Base-by-base conservation (phyloP, 345 rosid genomes). In the Camelina sativa region DNA sequence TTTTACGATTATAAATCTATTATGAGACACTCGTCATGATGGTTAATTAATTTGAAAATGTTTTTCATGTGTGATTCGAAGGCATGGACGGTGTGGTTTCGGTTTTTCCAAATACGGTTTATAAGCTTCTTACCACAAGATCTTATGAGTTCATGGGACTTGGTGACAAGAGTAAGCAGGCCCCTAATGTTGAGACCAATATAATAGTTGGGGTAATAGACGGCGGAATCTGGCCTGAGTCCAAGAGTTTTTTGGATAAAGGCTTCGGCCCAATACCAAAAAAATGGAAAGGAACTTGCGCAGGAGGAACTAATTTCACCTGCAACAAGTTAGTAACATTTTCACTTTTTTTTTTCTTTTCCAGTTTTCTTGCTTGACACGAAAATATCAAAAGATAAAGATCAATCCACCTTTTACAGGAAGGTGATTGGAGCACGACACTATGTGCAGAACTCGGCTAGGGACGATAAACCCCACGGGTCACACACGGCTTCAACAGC, bases 401-500 rank as follows among this genome's bases (percentile, higher is more conserved):
- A n/a, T 25, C 6, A 9, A 32, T 53, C 17, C 6, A 46, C 46
- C 37, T 48, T 48, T 16, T 22, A 12, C 63, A 72, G 78, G 11
- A 78, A 78, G 58, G 46, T 78, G 56, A 72, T 78, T 60, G 81
- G 81, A 67, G 74, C 81, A 51, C 19, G 81, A 62, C 61, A 74
- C 16, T 79, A 74, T 57, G 82, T 64, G 5, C 35, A 54, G 8
- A 48, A 69, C 44, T 43, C 72, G 1, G 75, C 85, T 0, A 74
- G 81, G 15, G 93, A 88, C 35, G 37, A 0, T 0, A 2, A 0
- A 0, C 74, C 90, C 10, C 93, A 91, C 51, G 92, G 93, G 50
- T 55, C 80, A 11, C 97, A 88, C 67, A 81, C 89, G 3, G 89
- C 97, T 2, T 88, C 91, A 12, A 91, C 79, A 3, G 93, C 89